These are phyloP conservation scores for Trichoderma brevicompactum DNA, from an alignment of 2,329 filamentous ascomycete species.

Conservation along the genomic window DNA sequence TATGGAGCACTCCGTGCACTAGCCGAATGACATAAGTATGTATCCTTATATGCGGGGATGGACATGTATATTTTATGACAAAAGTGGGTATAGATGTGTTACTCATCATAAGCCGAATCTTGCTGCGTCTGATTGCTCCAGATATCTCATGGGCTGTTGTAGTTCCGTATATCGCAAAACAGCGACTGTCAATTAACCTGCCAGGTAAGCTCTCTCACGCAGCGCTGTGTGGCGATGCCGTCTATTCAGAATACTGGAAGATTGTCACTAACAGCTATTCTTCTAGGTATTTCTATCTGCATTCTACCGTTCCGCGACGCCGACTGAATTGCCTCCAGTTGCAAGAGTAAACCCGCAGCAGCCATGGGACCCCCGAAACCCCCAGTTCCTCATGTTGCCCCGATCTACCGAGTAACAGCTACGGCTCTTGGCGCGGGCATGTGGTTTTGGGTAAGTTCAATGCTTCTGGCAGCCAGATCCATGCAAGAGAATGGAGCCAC, in stretches of 20 bases:
- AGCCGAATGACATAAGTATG: slow-evolving; percentile 3
- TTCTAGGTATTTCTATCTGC: not conserved
- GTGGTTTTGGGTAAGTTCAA: slow-evolving; percentile 30
- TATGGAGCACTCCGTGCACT: not conserved
- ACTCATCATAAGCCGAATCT: slow-evolving; percentile 9
- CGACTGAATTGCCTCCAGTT: slow-evolving; percentile 15
- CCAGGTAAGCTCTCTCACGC: not conserved
- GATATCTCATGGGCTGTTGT: slow-evolving; percentile 12
- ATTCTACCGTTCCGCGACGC: not conserved
- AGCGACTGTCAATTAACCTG: slow-evolving; percentile 8
- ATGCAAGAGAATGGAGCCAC: not conserved
- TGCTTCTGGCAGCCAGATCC: not conserved
- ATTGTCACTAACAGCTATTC: not conserved
- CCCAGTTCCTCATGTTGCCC: slow-evolving; percentile 55
- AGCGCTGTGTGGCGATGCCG: not conserved
- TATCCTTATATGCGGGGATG: slow-evolving; percentile 13
- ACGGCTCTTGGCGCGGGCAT: slow-evolving; percentile 78
- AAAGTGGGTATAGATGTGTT: not conserved
- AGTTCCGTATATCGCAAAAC: slow-evolving; percentile 17
- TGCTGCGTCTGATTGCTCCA: slow-evolving; percentile 5
- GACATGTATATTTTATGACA: not conserved
- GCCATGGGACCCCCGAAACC: slow-evolving; percentile 46
- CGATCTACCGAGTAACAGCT: slow-evolving; percentile 80
- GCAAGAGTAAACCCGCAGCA: slow-evolving; percentile 25
- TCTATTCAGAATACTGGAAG: not conserved